Evolutionary conservation across 108 stramenopile species (phyloP), one percentile per base, ranked within the genome.

Genomic region (Cyclotella kingstonii): DNA sequence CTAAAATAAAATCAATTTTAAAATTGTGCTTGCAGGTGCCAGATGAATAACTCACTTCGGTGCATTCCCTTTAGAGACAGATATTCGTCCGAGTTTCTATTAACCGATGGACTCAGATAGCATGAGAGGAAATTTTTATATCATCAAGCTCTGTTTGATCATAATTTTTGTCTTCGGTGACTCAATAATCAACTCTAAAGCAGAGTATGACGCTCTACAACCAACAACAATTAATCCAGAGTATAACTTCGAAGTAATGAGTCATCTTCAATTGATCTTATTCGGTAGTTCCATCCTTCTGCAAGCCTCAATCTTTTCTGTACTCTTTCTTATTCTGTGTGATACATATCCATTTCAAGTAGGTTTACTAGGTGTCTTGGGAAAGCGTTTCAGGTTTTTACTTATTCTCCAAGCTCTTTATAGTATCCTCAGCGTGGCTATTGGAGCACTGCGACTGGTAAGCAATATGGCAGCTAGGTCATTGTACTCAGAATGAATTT

Each of bases 291-390:
- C 46, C 21, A 51, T 68, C 39, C 30, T 68, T 1, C 12, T 68
- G 14, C 67, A 68, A 34, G 39, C 56, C 17, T 68, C 67, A 22
- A 60, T 68, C 41, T 58, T 57, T 18, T 59, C 67, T 34, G 29
- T 34, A 21, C 25, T 68, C 42, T 60, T 68, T 23, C 42, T 68
- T 15, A 68, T 68, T 29, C 47, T 68, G 42, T 48, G 47, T 15
- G 58, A 59, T 36, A 68, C 67, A 6, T 60, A 51, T 23, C 67
- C 67, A 26, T 68, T 68, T 28, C 67, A 68, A 53, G 51, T 68
- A 5, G 67, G 67, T 4, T 22, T 68, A 0, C 14, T 68, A 0
- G 49, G 57, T 25, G 48, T 50, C 19, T 57, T 68, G 18, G 27
- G 28, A 33, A 19, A 52, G 8, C 2, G 26, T 15, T 68, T 60